phyloP scores from a whole-genome alignment of 805 yeast genomes.

The Saturnispora silvae region DNA sequence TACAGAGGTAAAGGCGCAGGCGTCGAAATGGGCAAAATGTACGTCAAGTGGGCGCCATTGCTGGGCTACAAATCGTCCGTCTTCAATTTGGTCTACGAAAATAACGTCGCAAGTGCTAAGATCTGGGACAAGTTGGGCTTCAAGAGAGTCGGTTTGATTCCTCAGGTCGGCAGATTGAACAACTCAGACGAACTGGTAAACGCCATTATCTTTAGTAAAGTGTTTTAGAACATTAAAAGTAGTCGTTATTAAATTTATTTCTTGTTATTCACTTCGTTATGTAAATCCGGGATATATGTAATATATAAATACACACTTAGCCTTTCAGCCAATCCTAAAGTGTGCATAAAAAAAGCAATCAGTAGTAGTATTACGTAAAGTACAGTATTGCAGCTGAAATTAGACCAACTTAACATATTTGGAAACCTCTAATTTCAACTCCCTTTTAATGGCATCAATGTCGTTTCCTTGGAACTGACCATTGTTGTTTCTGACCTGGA shows the following conservation, averaged over 20 bases:
- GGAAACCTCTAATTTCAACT: neutral
- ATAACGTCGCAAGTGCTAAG: constrained; percentile 61
- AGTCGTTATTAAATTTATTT: too few species aligned
- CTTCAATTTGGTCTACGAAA: constrained; percentile 77
- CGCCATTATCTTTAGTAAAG: constrained; percentile 70
- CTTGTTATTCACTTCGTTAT: too few species aligned
- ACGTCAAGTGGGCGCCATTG: constrained; percentile 61
- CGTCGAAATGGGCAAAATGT: constrained; percentile 52
- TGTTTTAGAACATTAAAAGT: constrained; percentile 18
- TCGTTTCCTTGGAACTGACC: too few species aligned
- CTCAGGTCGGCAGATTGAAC: constrained; percentile 63
- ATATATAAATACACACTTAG: too few species aligned
- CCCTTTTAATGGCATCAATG: neutral
- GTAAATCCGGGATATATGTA: too few species aligned
- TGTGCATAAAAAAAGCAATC: too few species aligned
- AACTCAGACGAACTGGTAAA: constrained; percentile 55
- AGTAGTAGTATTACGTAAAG: too few species aligned
- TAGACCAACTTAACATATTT: neutral
- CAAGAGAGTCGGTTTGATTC: constrained; percentile 63
- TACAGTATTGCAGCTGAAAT: too few species aligned
- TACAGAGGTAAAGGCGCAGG: constrained; percentile 60
- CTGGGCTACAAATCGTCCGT: constrained; percentile 77
- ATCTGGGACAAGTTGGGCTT: constrained; percentile 85
- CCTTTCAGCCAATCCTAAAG: too few species aligned
- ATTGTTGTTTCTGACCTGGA: too few species aligned